Conservation (phyloP, 2,329 filamentous ascomycete species). For the Epichloe sp. region DNA sequence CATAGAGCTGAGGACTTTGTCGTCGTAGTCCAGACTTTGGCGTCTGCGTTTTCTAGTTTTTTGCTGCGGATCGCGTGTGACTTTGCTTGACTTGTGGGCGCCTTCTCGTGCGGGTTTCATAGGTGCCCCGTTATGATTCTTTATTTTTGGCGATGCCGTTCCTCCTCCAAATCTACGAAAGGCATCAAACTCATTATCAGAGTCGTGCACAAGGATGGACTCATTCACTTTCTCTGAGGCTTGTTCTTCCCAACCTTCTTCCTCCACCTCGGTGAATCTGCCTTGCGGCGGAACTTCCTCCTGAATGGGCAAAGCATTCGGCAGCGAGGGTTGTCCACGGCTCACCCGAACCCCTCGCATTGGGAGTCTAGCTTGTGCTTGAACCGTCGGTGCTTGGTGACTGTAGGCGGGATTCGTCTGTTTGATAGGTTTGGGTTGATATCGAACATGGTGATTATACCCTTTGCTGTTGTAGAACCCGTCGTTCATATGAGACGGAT, state of each 20-base stretch:
- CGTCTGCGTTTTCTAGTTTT: conserved; percentile 28
- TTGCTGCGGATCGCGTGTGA: conserved; percentile 7
- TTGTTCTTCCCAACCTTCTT: conserved; percentile 10
- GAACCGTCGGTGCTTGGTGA: conserved; percentile 9
- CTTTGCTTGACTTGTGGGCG: conserved; percentile 11
- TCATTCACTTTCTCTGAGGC: conserved; percentile 9
- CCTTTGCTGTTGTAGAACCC: conserved; percentile 17
- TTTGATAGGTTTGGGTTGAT: conserved; percentile 8
- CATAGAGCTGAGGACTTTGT: conserved; percentile 41
- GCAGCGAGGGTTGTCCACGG: conserved; percentile 1
- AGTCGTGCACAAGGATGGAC: conserved; percentile 8
- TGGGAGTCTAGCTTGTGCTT: conserved; percentile 22
- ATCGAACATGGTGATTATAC: conserved; percentile 10
- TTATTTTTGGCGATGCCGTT: conserved; percentile 12
- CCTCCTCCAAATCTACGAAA: conserved; percentile 12
- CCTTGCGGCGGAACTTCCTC: neutral
- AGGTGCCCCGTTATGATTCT: conserved; percentile 9
- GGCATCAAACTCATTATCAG: conserved; percentile 14
- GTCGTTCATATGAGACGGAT: conserved; percentile 18
- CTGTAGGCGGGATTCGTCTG: conserved; percentile 8
- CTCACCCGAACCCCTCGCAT: conserved; percentile 18
- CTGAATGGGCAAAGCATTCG: neutral
- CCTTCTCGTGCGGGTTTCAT: conserved; percentile 12
- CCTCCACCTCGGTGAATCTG: conserved; percentile 8
- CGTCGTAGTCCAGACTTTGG: conserved; percentile 41